phyloP scores from a whole-genome alignment of 306 rosid genomes.

The Cajanus cajan region DNA sequence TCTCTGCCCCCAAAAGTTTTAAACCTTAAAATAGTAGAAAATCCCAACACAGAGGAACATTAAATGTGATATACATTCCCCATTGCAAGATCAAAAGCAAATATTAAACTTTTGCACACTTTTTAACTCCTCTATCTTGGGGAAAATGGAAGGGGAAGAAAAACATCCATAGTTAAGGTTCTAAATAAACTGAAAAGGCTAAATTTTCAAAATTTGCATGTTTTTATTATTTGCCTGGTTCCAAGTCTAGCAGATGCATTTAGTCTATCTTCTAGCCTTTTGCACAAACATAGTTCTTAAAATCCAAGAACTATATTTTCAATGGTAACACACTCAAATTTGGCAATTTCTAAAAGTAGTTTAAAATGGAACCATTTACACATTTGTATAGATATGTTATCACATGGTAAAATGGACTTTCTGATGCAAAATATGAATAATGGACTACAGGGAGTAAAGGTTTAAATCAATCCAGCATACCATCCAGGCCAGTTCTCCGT shows the following conservation, averaged over 20 bases:
- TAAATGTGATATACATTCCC: constrained; percentile 18
- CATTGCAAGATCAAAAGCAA: constrained; percentile 17
- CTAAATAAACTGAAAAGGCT: not conserved
- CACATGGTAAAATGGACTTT: not conserved
- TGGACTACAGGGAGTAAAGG: constrained; percentile 14
- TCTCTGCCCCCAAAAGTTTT: constrained; percentile 89
- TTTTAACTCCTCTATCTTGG: not conserved
- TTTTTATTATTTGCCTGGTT: not conserved
- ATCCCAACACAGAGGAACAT: constrained; percentile 12
- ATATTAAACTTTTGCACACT: not conserved
- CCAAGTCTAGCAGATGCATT: not conserved
- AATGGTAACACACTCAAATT: not conserved
- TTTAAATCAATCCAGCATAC: constrained; percentile 41
- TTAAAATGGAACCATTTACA: not conserved
- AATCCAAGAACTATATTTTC: not conserved
- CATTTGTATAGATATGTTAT: not conserved
- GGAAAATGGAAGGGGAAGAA: constrained; percentile 17
- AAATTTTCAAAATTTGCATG: not conserved
- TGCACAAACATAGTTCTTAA: not conserved
- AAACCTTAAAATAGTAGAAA: constrained; percentile 59
- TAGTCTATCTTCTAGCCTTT: not conserved
- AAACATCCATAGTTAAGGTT: not conserved
- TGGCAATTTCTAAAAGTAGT: not conserved
- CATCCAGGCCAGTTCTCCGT: constrained; percentile 99
- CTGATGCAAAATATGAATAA: constrained; percentile 11